Evolutionary conservation across 208 protist species (phyloP).

Genomic region (Acanthamoeba triangularis): DNA sequence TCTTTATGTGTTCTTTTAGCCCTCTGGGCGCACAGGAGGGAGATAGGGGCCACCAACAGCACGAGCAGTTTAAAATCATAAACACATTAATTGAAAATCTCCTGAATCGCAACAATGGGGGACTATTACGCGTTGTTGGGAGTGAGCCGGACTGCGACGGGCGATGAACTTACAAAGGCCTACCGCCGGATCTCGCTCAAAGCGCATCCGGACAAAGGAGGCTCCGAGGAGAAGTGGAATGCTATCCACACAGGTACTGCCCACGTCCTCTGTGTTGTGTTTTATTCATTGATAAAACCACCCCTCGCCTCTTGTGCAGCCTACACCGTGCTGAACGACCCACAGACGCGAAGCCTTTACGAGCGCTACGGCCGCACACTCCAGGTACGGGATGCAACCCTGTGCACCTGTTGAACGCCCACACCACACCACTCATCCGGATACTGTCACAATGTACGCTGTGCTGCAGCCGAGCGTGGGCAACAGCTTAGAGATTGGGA

Average conservation of each 20-base stretch:
- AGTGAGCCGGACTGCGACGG: background rate
- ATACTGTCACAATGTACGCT: no score
- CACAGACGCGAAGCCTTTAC: constrained; percentile 15
- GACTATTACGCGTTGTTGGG: constrained; percentile 18
- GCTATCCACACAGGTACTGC: background rate
- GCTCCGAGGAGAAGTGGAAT: background rate
- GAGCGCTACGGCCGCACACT: background rate
- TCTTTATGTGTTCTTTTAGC: no score
- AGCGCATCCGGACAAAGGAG: background rate
- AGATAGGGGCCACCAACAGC: no score
- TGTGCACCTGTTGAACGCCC: no score
- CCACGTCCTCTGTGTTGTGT: background rate
- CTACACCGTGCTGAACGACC: constrained; percentile 22
- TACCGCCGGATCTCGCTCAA: background rate
- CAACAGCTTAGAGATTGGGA: constrained; percentile 5
- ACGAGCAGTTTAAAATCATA: no score
- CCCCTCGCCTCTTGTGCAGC: background rate
- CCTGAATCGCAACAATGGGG: background rate
- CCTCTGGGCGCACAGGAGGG: no score
- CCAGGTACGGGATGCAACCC: background rate
- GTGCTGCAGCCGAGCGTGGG: background rate
- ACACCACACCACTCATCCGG: no score
- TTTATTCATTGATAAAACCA: background rate
- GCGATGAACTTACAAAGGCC: background rate
- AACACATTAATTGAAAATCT: no score